These are phyloP conservation scores for Kurtzmaniella quercitrusa DNA, from an alignment of 1,139 yeast species.

Conservation along the genomic window DNA sequence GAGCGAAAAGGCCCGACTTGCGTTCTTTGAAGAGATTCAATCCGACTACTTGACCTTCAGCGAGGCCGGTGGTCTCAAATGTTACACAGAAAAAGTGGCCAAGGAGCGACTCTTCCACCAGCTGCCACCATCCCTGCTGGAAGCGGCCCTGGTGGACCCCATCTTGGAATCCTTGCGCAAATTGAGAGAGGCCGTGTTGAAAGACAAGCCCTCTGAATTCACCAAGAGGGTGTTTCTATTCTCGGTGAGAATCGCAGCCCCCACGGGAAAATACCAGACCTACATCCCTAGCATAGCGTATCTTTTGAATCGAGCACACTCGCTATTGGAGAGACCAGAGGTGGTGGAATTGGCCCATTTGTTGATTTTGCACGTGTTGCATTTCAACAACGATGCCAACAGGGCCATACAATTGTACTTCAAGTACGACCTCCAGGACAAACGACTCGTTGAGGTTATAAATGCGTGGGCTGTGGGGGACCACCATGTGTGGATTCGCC, in stretches of 20 bases:
- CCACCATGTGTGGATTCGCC: slow-evolving; percentile 37
- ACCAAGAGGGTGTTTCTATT: slow-evolving; percentile 44
- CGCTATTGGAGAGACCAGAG: slow-evolving; percentile 25
- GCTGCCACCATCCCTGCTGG: not conserved
- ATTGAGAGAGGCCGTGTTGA: slow-evolving; percentile 52
- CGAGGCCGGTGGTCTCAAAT: slow-evolving; percentile 8
- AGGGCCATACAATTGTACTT: slow-evolving; percentile 30
- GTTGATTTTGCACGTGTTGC: slow-evolving; percentile 44
- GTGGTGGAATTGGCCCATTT: slow-evolving; percentile 35
- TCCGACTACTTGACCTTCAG: slow-evolving; percentile 25
- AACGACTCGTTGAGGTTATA: slow-evolving; percentile 21
- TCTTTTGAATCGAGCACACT: slow-evolving; percentile 21
- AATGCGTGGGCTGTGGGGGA: slow-evolving; percentile 36
- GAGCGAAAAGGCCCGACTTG: slow-evolving; percentile 35
- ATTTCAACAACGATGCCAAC: slow-evolving; percentile 35
- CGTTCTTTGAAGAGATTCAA: slow-evolving; percentile 34
- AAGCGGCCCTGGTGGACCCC: slow-evolving; percentile 17
- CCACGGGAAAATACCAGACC: slow-evolving; percentile 51
- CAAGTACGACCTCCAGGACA: slow-evolving; percentile 22
- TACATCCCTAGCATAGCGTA: slow-evolving; percentile 51
- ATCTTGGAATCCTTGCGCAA: slow-evolving; percentile 35
- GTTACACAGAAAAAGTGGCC: not conserved
- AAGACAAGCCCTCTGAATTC: slow-evolving; percentile 32
- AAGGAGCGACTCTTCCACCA: not conserved
- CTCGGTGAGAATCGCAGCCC: slow-evolving; percentile 44